phyloP scores from a whole-genome alignment of 306 rosid species.

The Senna tora region DNA sequence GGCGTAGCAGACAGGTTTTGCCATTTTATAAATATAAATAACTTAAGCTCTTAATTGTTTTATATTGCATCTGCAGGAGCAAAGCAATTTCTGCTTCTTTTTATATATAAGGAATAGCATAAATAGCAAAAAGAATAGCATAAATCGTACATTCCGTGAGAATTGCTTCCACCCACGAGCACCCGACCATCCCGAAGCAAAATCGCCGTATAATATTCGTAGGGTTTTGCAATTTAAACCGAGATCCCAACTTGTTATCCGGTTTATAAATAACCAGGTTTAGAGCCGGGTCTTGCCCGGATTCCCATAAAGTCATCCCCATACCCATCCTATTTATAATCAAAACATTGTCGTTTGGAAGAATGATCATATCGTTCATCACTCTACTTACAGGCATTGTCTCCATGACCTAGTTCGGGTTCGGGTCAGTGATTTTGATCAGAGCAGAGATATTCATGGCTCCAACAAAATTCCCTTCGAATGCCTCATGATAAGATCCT shows the following conservation, averaged over 20 bases:
- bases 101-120: no score
- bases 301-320: constrained; percentile 70
- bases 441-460: constrained; percentile 65
- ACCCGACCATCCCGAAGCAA: constrained; percentile 77
- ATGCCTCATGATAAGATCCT: constrained; percentile 38
- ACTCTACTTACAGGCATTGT: constrained; percentile 64
- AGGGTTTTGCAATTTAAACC: constrained; percentile 62
- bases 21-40: no score
- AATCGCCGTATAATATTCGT: constrained; percentile 47
- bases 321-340: constrained; percentile 54
- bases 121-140: no score
- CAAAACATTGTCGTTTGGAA: constrained; percentile 73
- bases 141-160: constrained; percentile 55
- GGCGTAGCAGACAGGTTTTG: no score
- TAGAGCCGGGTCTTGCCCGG: constrained; percentile 51
- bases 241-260: constrained; percentile 9
- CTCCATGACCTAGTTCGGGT: constrained; percentile 63
- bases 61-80: no score
- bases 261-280: constrained; percentile 59
- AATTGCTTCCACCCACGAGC: constrained; percentile 77
- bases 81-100: no score
- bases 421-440: constrained; percentile 64
- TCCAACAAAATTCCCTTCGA: constrained; percentile 10
- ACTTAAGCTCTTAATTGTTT: no score
- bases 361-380: constrained; percentile 71